Conservation (phyloP, 108 stramenopile genomes). For the Parmales sp. region DNA sequence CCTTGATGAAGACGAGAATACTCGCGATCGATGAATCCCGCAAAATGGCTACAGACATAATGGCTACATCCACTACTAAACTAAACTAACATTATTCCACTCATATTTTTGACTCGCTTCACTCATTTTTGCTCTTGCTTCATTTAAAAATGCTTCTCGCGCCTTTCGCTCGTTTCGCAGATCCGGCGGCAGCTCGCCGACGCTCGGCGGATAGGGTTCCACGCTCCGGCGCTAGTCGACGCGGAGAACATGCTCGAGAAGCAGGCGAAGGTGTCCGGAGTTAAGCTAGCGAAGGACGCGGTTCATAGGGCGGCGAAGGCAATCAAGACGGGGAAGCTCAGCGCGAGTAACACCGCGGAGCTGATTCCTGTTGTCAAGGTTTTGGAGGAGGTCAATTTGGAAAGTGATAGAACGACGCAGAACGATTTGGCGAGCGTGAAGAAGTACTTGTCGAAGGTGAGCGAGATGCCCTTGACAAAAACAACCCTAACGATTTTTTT, state of each 20-base stretch:
- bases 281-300: not conserved
- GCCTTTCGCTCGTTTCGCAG: no score
- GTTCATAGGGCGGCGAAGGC: conserved; percentile 8
- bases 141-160: no score
- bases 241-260: not conserved
- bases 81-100: no score
- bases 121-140: no score
- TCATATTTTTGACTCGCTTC: no score
- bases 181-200: conserved; percentile 1
- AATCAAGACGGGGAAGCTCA: not conserved
- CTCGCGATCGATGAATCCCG: no score
- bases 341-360: conserved; percentile 1
- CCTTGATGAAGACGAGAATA: no score
- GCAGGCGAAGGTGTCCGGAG: not conserved
- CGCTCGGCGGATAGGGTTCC: not conserved
- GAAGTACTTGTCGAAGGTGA: conserved; percentile 1
- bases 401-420: not conserved
- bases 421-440: not conserved
- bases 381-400: not conserved
- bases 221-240: not conserved
- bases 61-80: no score
- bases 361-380: not conserved
- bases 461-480: no score
- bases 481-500: no score
- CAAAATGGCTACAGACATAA: no score